A percentile compares a stretch with the other conserved stretches of the same genome.
phyloP scores from a whole-genome alignment of 768 basidiomycete species.

The Boletus eberwhitei region DNA sequence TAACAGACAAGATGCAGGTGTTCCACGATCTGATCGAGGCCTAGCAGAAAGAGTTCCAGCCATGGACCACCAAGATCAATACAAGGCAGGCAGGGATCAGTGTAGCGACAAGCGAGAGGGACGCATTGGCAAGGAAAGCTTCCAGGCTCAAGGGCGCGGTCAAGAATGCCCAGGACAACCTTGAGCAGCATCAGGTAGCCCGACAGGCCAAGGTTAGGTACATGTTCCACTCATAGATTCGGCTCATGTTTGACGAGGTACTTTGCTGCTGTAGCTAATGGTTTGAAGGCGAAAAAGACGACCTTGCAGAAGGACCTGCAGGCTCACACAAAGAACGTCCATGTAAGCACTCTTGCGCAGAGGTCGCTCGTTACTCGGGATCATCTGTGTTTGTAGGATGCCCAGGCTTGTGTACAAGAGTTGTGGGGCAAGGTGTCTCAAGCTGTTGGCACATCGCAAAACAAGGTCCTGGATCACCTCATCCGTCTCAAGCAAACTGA shows the following conservation, averaged over 20 bases:
- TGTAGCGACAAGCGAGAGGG: constrained; percentile 81
- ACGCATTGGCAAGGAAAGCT: constrained; percentile 74
- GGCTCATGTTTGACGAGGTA: not conserved
- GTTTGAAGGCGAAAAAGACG: constrained; percentile 19
- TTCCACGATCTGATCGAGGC: constrained; percentile 91
- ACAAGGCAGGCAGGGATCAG: constrained; percentile 78
- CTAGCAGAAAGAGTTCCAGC: constrained; percentile 92
- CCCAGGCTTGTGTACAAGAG: constrained; percentile 40
- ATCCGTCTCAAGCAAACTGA: constrained; percentile 75
- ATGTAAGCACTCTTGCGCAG: constrained; percentile 37
- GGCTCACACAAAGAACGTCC: constrained; percentile 44
- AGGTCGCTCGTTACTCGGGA: not conserved
- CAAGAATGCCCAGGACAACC: constrained; percentile 45
- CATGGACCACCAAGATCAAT: constrained; percentile 90
- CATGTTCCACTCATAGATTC: not conserved
- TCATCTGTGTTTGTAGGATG: constrained; percentile 25
- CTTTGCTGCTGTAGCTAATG: constrained; percentile 14
- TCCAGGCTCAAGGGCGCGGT: constrained; percentile 49
- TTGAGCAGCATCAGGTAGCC: constrained; percentile 45
- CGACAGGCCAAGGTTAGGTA: constrained; percentile 56
- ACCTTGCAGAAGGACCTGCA: constrained; percentile 41
- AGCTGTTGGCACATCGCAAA: constrained; percentile 79
- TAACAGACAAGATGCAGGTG: constrained; percentile 88
- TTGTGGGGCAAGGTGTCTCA: constrained; percentile 68
- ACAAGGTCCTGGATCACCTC: constrained; percentile 79